These are phyloP conservation scores for Populus hybrid DNA, from an alignment of 441 rosid species.

Conservation along the genomic window DNA sequence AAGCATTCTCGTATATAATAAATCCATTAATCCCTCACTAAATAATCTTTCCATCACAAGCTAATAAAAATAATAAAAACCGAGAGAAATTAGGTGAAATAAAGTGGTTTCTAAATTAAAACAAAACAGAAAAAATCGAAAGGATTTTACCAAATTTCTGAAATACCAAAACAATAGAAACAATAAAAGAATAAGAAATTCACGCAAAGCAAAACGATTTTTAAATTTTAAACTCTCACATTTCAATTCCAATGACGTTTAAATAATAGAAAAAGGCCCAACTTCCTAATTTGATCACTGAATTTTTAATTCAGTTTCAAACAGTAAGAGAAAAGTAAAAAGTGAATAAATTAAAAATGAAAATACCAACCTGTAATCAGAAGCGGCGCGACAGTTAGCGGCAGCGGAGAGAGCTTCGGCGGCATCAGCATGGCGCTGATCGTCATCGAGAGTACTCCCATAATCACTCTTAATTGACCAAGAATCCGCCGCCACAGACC, in stretches of 20 bases:
- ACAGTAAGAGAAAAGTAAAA: not conserved
- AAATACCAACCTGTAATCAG: constrained; percentile 62
- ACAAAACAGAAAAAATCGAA: not conserved
- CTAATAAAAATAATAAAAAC: no score
- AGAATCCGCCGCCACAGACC: constrained; percentile 95
- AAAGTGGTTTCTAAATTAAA: not conserved
- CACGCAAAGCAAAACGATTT: not conserved
- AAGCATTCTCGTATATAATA: not conserved
- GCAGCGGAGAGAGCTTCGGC: constrained; percentile 84
- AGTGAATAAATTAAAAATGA: not conserved
- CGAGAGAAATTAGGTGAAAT: not conserved
- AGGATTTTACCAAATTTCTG: not conserved
- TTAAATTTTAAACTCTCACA: not conserved
- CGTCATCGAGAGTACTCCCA: constrained; percentile 95
- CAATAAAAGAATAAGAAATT: not conserved
- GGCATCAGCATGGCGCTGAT: constrained; percentile 95
- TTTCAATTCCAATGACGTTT: not conserved
- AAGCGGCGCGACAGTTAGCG: constrained; percentile 64
- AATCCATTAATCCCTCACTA: not conserved
- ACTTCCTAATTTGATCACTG: not conserved
- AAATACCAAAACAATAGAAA: not conserved
- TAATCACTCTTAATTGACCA: constrained; percentile 98
- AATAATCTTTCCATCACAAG: not conserved
- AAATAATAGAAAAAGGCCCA: not conserved
- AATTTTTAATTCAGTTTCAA: not conserved